Percentiles rank a stretch among this genome's conserved stretches.
Evolutionary conservation across 257 asterid species (phyloP).

Genomic region (Solanum peruvianum): DNA sequence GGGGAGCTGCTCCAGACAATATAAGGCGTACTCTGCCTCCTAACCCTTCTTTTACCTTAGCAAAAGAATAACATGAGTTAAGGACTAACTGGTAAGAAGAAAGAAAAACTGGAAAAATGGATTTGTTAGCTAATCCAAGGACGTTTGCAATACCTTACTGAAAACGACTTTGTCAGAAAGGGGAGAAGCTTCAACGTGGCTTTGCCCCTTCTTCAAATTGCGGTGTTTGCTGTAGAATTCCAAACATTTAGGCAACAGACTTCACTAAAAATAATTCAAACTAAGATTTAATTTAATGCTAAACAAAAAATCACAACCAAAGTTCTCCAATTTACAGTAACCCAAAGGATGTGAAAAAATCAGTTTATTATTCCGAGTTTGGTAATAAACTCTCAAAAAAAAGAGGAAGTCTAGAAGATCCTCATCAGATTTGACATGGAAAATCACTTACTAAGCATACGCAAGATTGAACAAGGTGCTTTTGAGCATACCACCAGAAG

Average conservation of each 20-base stretch:
- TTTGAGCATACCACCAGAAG: constrained; percentile 73
- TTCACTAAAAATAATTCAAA: not conserved
- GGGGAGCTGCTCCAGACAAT: constrained; percentile 98
- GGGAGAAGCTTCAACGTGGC: constrained; percentile 62
- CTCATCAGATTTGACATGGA: not conserved
- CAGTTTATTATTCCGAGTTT: not conserved
- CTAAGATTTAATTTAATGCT: not conserved
- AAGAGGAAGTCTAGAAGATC: not conserved
- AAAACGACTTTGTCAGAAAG: constrained; percentile 74
- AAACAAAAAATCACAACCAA: not conserved
- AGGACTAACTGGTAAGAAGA: not conserved
- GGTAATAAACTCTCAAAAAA: not conserved
- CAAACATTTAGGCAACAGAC: not conserved
- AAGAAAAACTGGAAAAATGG: not conserved
- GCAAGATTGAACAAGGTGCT: constrained; percentile 65
- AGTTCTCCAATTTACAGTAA: not conserved
- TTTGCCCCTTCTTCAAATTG: constrained; percentile 58
- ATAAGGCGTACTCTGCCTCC: constrained; percentile 87
- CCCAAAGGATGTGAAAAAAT: not conserved
- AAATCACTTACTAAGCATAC: constrained; percentile 63
- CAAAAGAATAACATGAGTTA: constrained; percentile 1
- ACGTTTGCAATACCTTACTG: constrained; percentile 49
- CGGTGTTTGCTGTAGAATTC: constrained; percentile 52
- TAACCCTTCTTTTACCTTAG: constrained; percentile 81
- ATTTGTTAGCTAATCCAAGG: not conserved